Evolutionary conservation across 2,329 filamentous ascomycete species (phyloP), one percentile per base, ranked within the genome.

Genomic region (Alternaria solani): DNA sequence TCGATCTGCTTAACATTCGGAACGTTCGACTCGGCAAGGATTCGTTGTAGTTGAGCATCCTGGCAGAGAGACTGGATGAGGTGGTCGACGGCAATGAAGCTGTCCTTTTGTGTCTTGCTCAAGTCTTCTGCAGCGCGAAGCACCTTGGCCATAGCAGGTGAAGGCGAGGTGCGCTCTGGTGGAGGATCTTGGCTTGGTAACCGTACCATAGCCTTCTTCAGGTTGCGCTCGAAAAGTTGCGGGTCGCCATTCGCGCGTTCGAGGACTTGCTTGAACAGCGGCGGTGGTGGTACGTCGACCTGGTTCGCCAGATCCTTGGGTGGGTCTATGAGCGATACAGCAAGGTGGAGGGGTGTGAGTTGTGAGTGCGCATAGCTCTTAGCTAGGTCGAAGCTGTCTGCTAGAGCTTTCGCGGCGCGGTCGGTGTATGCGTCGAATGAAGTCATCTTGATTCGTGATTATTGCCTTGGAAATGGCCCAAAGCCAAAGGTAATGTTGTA

Each of bases 51-150:
- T 43, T 86, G 83, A 7, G 85, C 66, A 70, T 99, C 95, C 72
- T 98, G 93, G 12, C 89, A 87, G 23, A 97, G 84, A 2, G 92
- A 89, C 64, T 90, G 89, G 74, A 99, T 97, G 52, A 99, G 85
- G 77, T 99, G 95, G 79, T 98, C 95, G 61, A 98, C 89, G 41
- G 94, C 95, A 66, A 99, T 92, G 79, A 89, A 99, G 66, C 89
- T 92, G 78, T 99, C 95, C 73, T 97, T 98, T 74, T 99, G 95
- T n/a, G 94, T 93, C 82, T 96, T 97, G 71, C 96, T 94, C 55
- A 99, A 81, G 32, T 98, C 93, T 78, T 91, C 89, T 2, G 95
- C 93, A 68, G 92, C 88, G 69, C 93, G 88, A 52, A 99, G 85
- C 58, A 97, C 87, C 69, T 91, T 92, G 64, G 90, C 88, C 80